Conservation (phyloP, 2,329 filamentous ascomycete genomes). For the Orbilia quercus region DNA sequence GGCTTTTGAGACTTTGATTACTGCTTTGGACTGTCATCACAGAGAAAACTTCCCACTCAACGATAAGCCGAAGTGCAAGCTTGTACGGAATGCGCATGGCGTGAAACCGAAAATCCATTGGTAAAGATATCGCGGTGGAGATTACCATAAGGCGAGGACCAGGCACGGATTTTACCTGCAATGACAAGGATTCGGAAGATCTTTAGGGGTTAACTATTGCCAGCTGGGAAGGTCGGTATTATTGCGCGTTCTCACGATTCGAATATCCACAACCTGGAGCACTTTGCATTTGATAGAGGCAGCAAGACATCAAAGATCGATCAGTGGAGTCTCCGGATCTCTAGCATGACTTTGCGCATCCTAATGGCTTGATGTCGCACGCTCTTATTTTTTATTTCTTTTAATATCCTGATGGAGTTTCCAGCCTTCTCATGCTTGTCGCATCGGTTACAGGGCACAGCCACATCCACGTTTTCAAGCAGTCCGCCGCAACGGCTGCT, state of each 20-base stretch:
- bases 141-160: conserved; percentile 21
- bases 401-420: conserved; percentile 1
- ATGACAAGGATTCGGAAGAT: conserved; percentile 9
- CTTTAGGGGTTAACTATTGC: background rate
- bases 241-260: conserved; percentile 8
- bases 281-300: background rate
- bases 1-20: conserved; percentile 3
- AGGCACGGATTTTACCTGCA: conserved; percentile 26
- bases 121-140: conserved; percentile 19
- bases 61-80: conserved; percentile 6
- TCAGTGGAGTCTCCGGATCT: background rate
- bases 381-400: background rate
- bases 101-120: conserved; percentile 1
- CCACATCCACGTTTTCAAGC: conserved; percentile 49
- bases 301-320: background rate
- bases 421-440: conserved; percentile 37
- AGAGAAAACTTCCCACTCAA: background rate
- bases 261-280: conserved; percentile 3
- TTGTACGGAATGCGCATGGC: conserved; percentile 15
- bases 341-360: background rate
- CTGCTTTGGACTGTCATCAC: background rate
- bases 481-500: conserved; percentile 22
- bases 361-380: conserved; percentile 36
- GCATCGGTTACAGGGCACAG: conserved; percentile 50
- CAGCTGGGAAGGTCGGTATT: conserved; percentile 6